phyloP scores from a whole-genome alignment of 768 basidiomycete species.

The Naganishia kalamii region DNA sequence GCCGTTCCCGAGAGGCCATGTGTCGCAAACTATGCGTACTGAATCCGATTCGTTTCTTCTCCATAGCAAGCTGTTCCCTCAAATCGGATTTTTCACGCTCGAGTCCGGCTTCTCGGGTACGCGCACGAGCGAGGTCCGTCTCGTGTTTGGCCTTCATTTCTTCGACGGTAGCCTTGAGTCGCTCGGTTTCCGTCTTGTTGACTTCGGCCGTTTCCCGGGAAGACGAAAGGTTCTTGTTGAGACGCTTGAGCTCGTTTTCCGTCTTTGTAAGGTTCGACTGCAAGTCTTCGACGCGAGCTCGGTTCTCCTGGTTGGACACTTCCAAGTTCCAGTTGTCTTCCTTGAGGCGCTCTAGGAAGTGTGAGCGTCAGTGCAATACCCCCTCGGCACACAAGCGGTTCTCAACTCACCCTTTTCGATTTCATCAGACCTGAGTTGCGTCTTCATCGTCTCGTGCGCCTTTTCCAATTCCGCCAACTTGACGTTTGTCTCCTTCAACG shows the following conservation, averaged over 20 bases:
- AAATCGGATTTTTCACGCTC: constrained; percentile 89
- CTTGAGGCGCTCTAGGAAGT: constrained; percentile 75
- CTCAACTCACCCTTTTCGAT: constrained; percentile 37
- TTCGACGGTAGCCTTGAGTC: constrained; percentile 58
- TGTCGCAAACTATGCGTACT: constrained; percentile 29
- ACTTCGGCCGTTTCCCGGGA: constrained; percentile 71
- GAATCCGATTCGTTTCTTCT: constrained; percentile 53
- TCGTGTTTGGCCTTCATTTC: constrained; percentile 86
- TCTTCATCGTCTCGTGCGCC: constrained; percentile 34
- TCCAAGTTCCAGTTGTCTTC: constrained; percentile 99
- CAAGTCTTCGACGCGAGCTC: constrained; percentile 61
- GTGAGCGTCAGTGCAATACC: neutral
- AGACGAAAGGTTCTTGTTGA: constrained; percentile 65
- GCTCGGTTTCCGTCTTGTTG: constrained; percentile 79
- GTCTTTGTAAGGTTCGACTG: constrained; percentile 63
- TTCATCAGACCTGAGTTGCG: constrained; percentile 33
- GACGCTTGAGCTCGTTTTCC: constrained; percentile 74
- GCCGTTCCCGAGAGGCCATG: neutral
- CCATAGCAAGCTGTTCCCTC: constrained; percentile 66
- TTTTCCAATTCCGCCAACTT: constrained; percentile 19
- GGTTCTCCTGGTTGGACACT: constrained; percentile 80
- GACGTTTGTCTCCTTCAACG: constrained; percentile 18
- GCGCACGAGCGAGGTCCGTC: constrained; percentile 84
- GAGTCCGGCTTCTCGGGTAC: constrained; percentile 77
- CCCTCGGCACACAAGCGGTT: neutral